These are phyloP conservation scores for Millerago galiae DNA, from an alignment of 805 yeast genomes.

Conservation along the genomic window DNA sequence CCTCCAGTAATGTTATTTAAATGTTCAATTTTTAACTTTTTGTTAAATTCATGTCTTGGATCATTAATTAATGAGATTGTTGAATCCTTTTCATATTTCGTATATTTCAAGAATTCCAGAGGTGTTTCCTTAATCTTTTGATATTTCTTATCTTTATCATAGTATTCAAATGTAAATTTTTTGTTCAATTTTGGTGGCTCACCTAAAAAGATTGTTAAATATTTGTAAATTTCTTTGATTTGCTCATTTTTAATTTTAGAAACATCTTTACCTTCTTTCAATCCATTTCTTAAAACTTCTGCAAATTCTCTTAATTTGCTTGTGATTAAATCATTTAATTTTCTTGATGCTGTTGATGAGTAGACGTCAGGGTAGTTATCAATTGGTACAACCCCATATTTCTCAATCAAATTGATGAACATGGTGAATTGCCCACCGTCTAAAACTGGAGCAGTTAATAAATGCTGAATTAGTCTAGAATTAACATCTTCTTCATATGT, in stretches of 20 bases:
- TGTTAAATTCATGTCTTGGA: conserved; percentile 67
- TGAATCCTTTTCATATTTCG: conserved; percentile 44
- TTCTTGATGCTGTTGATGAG: conserved; percentile 40
- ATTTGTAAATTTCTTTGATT: conserved; percentile 58
- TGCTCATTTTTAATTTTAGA: conserved; percentile 36
- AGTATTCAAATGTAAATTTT: conserved; percentile 65
- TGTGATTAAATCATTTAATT: conserved; percentile 55
- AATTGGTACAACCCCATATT: conserved; percentile 78
- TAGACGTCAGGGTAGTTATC: conserved; percentile 66
- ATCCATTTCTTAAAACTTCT: conserved; percentile 46
- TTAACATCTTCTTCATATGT: conserved; percentile 62
- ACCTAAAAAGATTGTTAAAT: conserved; percentile 65
- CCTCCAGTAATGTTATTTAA: conserved; percentile 62
- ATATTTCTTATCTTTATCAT: conserved; percentile 58
- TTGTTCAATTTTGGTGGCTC: conserved; percentile 72
- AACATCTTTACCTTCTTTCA: conserved; percentile 10
- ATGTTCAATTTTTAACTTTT: conserved; percentile 63
- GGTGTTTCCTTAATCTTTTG: conserved; percentile 54
- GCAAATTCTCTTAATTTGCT: conserved; percentile 77
- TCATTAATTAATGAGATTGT: conserved; percentile 70
- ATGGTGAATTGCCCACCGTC: conserved; percentile 91
- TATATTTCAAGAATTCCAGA: conserved; percentile 51
- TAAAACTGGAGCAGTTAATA: conserved; percentile 57
- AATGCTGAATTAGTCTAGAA: conserved; percentile 61
- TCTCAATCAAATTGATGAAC: conserved; percentile 69